Evolutionary conservation across 2,329 filamentous ascomycete genomes (phyloP).

Genomic region (Coniochaeta sp.): DNA sequence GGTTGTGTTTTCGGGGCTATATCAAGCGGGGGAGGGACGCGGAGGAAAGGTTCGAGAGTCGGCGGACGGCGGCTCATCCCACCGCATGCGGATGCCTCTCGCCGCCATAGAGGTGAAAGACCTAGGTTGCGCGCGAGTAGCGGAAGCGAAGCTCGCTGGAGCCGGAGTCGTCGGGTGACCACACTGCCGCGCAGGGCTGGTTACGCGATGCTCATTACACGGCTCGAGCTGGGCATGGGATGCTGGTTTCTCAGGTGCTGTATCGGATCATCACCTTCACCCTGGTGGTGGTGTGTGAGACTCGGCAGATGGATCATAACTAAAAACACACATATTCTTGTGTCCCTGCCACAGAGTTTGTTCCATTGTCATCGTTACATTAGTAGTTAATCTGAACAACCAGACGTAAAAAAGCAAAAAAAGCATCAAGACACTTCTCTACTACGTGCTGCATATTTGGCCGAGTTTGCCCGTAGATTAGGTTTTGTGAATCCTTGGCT

Average conservation of each 20-base stretch:
- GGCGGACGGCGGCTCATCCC: conserved; percentile 12
- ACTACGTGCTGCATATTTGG: neutral
- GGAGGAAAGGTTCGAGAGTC: neutral
- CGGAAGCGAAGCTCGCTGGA: neutral
- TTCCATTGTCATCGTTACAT: conserved; percentile 21
- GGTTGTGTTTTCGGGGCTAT: neutral
- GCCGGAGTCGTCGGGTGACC: neutral
- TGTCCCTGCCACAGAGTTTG: conserved; percentile 13
- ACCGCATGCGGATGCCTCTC: conserved; percentile 8
- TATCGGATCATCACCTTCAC: neutral
- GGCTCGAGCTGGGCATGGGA: conserved; percentile 8
- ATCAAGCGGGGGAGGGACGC: neutral
- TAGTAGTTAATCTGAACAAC: conserved; percentile 35
- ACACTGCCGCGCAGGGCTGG: neutral
- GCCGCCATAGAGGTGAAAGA: neutral
- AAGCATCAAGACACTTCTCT: conserved; percentile 5
- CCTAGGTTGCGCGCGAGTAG: neutral
- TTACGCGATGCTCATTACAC: neutral
- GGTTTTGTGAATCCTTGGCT: neutral
- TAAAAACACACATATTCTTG: neutral
- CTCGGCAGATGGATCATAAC: neutral
- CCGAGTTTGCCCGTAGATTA: neutral
- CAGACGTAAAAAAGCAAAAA: conserved; percentile 5
- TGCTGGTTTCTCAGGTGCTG: conserved; percentile 9
- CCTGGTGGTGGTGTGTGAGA: conserved; percentile 2